Evolutionary conservation across 305 asterid genomes (phyloP).

Genomic region (Ruellia speciosa): DNA sequence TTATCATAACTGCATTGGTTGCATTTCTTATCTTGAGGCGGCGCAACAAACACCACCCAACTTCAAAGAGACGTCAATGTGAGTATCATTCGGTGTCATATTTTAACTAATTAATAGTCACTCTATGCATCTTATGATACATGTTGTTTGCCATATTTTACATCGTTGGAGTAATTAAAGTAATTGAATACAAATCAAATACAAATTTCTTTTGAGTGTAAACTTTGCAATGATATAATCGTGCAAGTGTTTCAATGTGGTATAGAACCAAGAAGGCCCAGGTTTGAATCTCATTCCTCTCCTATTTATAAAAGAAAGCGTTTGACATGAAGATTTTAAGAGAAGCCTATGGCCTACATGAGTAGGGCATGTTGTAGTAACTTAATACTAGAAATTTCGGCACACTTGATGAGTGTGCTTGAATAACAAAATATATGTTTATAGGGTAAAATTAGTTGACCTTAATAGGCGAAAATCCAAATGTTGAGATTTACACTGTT

Average conservation of each 20-base stretch:
- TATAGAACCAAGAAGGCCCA: neutral
- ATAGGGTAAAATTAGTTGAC: no score
- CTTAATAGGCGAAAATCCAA: neutral
- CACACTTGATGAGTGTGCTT: no score
- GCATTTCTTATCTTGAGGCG: constrained; percentile 53
- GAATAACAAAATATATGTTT: no score
- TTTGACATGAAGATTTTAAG: no score
- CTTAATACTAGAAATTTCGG: no score
- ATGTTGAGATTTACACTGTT: neutral
- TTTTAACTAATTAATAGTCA: no score
- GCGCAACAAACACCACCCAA: constrained; percentile 27
- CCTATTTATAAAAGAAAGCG: no score
- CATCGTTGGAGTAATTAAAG: neutral
- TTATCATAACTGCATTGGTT: constrained; percentile 54
- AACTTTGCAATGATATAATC: neutral
- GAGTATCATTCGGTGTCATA: constrained; percentile 26
- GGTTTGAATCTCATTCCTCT: no score
- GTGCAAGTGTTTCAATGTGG: neutral
- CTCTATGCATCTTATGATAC: neutral
- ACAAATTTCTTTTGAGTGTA: neutral
- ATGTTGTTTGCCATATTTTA: neutral
- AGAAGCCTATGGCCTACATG: no score
- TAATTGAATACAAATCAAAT: neutral
- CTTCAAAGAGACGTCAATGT: constrained; percentile 65
- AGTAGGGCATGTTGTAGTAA: no score